A percentile compares a stretch with the other conserved stretches of the same genome.
Conservation (phyloP, 192 early-diverging fungal species). For the Kappamyces sp. region DNA sequence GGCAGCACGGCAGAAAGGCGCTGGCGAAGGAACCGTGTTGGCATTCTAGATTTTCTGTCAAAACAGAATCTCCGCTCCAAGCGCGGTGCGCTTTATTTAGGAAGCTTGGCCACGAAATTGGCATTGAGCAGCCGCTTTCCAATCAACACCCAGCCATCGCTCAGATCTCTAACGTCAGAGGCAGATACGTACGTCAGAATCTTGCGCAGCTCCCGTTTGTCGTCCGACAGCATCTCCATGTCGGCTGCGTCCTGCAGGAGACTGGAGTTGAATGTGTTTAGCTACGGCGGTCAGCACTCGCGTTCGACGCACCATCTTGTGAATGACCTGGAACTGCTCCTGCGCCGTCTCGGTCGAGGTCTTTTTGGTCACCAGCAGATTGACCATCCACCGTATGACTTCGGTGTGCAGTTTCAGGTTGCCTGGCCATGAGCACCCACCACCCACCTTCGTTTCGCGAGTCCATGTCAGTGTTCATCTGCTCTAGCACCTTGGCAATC, state of each 20-base stretch:
- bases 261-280: constrained; percentile 41
- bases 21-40: too few species aligned
- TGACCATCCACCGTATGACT: constrained; percentile 50
- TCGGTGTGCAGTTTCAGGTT: constrained; percentile 51
- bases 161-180: constrained; percentile 24
- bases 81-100: too few species aligned
- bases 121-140: constrained; percentile 33
- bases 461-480: constrained; percentile 53
- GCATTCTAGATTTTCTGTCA: too few species aligned
- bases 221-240: constrained; percentile 46
- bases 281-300: constrained; percentile 11
- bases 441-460: constrained; percentile 38
- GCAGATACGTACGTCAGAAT: constrained; percentile 31
- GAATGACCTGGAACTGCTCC: constrained; percentile 33
- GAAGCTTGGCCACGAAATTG: too few species aligned
- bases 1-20: too few species aligned
- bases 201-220: constrained; percentile 37
- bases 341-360: constrained; percentile 40
- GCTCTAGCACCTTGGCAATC: constrained; percentile 43
- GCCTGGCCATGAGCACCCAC: constrained; percentile 17
- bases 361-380: constrained; percentile 41
- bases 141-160: constrained; percentile 36
- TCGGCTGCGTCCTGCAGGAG: constrained; percentile 39
- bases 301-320: constrained; percentile 1
- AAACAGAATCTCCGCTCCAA: too few species aligned